phyloP scores from a whole-genome alignment of 495 filamentous ascomycete species.

The Talaromyces trachyspermus region DNA sequence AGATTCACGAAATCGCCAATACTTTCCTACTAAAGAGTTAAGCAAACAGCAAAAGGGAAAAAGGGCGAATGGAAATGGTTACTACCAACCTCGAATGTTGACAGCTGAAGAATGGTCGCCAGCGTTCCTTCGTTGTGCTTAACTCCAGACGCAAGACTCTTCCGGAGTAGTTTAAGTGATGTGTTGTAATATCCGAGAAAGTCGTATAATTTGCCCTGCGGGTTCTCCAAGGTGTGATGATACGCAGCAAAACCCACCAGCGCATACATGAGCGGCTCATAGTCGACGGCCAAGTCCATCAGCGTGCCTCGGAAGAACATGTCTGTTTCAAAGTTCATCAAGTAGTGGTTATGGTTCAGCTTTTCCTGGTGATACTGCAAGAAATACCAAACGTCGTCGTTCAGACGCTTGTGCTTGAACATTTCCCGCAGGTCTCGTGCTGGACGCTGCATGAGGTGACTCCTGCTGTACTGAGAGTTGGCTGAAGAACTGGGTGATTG shows the following conservation, averaged over 20 bases:
- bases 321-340: constrained; percentile 56
- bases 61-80: neutral
- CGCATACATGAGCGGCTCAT: constrained; percentile 82
- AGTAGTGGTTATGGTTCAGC: constrained; percentile 74
- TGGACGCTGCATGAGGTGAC: constrained; percentile 25
- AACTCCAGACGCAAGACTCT: constrained; percentile 60
- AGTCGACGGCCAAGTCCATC: constrained; percentile 61
- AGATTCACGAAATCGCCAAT: constrained; percentile 92
- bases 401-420: constrained; percentile 31
- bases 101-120: constrained; percentile 84
- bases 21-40: constrained; percentile 62
- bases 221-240: constrained; percentile 63
- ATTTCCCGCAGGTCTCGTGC: constrained; percentile 21
- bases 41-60: neutral
- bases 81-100: constrained; percentile 75
- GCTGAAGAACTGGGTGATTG: constrained; percentile 27
- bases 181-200: constrained; percentile 89
- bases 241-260: constrained; percentile 90
- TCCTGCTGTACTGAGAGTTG: constrained; percentile 3
- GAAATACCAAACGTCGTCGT: constrained; percentile 68
- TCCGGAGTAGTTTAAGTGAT: constrained; percentile 68
- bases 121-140: constrained; percentile 68
- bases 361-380: constrained; percentile 68
- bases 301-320: constrained; percentile 67
- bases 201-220: constrained; percentile 62